Conservation (phyloP, 192 early-diverging fungal species). For the Phycomyces blakesleeanus region DNA sequence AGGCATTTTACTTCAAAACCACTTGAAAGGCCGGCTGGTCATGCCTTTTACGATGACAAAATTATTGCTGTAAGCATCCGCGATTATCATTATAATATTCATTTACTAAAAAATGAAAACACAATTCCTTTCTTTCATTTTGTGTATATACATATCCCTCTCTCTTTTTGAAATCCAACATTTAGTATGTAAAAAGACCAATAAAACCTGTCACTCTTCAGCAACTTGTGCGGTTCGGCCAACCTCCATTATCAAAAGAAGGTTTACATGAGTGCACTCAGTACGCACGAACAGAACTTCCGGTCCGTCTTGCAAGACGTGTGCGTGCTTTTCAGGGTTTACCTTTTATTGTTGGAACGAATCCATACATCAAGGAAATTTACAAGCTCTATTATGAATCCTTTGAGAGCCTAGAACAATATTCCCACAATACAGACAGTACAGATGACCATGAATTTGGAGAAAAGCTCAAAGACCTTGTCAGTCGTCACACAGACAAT, state of each 20-base stretch:
- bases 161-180: neutral
- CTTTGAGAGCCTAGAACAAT: conserved; percentile 63
- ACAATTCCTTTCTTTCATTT: neutral
- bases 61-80: conserved; percentile 19
- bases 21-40: conserved; percentile 13
- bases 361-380: conserved; percentile 83
- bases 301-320: conserved; percentile 83
- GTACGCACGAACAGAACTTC: conserved; percentile 77
- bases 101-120: neutral
- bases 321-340: conserved; percentile 84
- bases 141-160: neutral
- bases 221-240: conserved; percentile 72
- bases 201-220: conserved; percentile 72
- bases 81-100: neutral
- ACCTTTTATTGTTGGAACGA: conserved; percentile 95
- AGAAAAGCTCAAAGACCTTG: conserved; percentile 64
- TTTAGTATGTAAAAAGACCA: conserved; percentile 55
- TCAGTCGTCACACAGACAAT: conserved; percentile 75
- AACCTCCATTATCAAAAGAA: conserved; percentile 50
- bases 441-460: conserved; percentile 66
- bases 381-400: conserved; percentile 81
- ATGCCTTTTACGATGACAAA: conserved; percentile 11
- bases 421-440: conserved; percentile 56
- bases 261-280: conserved; percentile 54
- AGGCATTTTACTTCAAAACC: conserved; percentile 6